phyloP scores from a whole-genome alignment of 768 basidiomycete species.

The Leccinellum rugosiceps region DNA sequence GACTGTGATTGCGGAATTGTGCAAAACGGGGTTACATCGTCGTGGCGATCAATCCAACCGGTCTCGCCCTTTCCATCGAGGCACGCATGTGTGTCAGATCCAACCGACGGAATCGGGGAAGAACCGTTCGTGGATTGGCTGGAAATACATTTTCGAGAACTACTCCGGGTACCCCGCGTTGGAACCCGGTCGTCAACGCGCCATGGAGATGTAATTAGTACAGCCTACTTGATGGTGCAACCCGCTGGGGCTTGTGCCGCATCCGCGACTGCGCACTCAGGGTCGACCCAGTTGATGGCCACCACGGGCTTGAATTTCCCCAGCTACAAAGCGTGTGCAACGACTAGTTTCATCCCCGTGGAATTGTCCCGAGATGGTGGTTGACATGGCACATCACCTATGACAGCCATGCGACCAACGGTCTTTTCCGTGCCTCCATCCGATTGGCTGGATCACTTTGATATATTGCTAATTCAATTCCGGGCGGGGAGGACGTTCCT shows the following conservation, averaged over 20 bases:
- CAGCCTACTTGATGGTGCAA: too few species aligned
- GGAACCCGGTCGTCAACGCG: neutral
- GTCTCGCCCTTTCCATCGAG: constrained; percentile 90
- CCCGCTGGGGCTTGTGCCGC: too few species aligned
- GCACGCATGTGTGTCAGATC: constrained; percentile 48
- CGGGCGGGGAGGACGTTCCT: constrained; percentile 82
- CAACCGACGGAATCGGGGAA: constrained; percentile 72
- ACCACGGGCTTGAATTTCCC: constrained; percentile 34
- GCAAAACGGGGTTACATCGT: constrained; percentile 87
- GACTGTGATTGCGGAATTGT: constrained; percentile 45
- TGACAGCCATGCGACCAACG: constrained; percentile 85
- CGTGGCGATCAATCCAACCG: constrained; percentile 88
- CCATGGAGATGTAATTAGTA: too few species aligned
- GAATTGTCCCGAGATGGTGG: neutral
- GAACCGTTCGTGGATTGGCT: constrained; percentile 81
- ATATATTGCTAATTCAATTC: constrained; percentile 63
- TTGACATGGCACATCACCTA: constrained; percentile 74
- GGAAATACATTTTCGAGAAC: constrained; percentile 61
- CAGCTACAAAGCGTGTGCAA: constrained; percentile 91
- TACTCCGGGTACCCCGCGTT: constrained; percentile 56
- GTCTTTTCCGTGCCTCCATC: constrained; percentile 77
- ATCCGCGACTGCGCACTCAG: too few species aligned
- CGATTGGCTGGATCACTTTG: neutral
- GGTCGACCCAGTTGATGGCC: too few species aligned
- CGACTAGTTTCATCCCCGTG: constrained; percentile 40